Evolutionary conservation across 345 rosid species (phyloP).

Genomic region (Pseudoturritis turrita): DNA sequence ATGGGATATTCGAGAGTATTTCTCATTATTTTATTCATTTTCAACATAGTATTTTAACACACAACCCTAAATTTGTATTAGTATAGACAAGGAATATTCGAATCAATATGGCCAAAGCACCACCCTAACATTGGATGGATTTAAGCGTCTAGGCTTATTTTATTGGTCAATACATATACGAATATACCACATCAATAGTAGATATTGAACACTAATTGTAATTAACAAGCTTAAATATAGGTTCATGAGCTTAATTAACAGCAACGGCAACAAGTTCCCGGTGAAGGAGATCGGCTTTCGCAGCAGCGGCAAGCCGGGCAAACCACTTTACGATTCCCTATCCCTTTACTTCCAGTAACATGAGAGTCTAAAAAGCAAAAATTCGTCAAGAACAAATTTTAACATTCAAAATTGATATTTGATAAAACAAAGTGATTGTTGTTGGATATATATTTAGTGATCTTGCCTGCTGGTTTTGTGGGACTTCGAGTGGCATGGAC

Average conservation of each 20-base stretch:
- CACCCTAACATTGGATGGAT: not conserved
- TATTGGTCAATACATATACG: not conserved
- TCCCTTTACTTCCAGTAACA: not conserved
- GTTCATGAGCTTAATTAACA: not conserved
- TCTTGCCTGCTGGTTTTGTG: not conserved
- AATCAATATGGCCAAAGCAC: not conserved
- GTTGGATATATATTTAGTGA: no score
- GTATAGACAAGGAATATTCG: not conserved
- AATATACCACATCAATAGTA: not conserved
- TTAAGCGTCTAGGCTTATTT: not conserved
- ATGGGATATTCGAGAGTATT: no score
- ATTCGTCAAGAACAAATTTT: not conserved
- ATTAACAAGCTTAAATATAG: not conserved
- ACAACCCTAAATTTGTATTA: not conserved
- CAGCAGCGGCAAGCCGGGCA: constrained; percentile 14
- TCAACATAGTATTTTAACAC: no score
- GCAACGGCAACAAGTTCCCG: constrained; percentile 14
- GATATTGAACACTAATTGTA: not conserved
- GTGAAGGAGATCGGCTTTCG: not conserved
- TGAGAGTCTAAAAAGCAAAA: not conserved
- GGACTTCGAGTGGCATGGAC: not conserved
- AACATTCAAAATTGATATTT: not conserved
- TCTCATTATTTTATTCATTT: no score
- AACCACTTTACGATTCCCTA: not conserved
- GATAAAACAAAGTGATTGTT: not conserved